These are phyloP conservation scores for Globisporangium nagaii DNA, from an alignment of 352 stramenopile species.

Conservation along the genomic window DNA sequence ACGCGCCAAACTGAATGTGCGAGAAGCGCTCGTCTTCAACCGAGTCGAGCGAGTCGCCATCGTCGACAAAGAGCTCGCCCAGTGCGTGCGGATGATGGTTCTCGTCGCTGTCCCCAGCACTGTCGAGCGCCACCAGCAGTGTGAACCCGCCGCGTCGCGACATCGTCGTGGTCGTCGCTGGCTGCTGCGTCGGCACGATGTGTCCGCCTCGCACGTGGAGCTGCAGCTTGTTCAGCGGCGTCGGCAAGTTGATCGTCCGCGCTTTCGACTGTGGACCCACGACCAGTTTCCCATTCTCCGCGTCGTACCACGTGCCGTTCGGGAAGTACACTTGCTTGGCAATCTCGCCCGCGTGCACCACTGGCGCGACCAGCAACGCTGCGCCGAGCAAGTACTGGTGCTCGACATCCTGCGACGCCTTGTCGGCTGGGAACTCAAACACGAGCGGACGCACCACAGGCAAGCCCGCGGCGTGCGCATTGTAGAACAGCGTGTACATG, in stretches of 20 bases:
- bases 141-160: conserved; percentile 51
- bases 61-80: conserved; percentile 74
- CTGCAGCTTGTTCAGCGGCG: conserved; percentile 50
- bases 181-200: conserved; percentile 57
- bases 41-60: conserved; percentile 62
- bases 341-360: conserved; percentile 60
- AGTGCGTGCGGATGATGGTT: conserved; percentile 14
- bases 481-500: conserved; percentile 80
- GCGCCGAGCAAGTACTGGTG: conserved; percentile 68
- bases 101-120: background rate
- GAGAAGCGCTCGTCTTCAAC: conserved; percentile 55
- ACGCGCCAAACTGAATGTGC: conserved; percentile 33
- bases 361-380: conserved; percentile 75
- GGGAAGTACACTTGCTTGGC: conserved; percentile 60
- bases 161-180: conserved; percentile 45
- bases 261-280: conserved; percentile 2
- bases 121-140: conserved; percentile 46
- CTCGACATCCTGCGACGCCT: conserved; percentile 30
- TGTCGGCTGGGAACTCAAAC: conserved; percentile 63
- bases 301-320: conserved; percentile 63
- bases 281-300: conserved; percentile 35
- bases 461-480: conserved; percentile 34
- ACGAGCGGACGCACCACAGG: conserved; percentile 49
- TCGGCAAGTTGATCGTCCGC: conserved; percentile 33
- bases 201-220: conserved; percentile 59